Evolutionary conservation across 805 yeast species (phyloP).

Genomic region (Blastobotrys parvus): DNA sequence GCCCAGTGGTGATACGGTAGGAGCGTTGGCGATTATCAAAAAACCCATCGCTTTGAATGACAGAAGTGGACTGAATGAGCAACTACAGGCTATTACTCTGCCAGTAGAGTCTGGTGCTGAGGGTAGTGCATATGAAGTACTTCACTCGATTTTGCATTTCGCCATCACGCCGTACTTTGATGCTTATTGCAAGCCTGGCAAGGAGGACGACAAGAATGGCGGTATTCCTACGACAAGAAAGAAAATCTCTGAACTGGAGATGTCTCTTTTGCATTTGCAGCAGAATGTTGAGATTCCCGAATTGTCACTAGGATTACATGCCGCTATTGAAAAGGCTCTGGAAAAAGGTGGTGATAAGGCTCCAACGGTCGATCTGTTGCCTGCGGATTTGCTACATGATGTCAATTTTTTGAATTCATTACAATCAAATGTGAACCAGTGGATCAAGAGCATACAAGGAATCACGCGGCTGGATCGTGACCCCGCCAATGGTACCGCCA

Average conservation of each 20-base stretch:
- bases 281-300: slow-evolving; percentile 65
- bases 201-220: slow-evolving; percentile 8
- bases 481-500: slow-evolving; percentile 46
- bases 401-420: slow-evolving; percentile 53
- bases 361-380: slow-evolving; percentile 23
- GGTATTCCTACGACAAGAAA: slow-evolving; percentile 44
- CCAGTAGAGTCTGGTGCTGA: slow-evolving; percentile 21
- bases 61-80: slow-evolving; percentile 16
- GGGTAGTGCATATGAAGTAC: slow-evolving; percentile 35
- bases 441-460: slow-evolving; percentile 59
- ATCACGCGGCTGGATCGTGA: slow-evolving; percentile 47
- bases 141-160: slow-evolving; percentile 50
- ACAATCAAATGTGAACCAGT: slow-evolving; percentile 61
- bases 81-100: slow-evolving; percentile 31
- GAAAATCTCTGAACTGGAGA: slow-evolving; percentile 58
- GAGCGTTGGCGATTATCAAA: slow-evolving; percentile 21
- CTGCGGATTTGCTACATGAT: slow-evolving; percentile 38
- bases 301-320: slow-evolving; percentile 44
- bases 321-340: slow-evolving; percentile 34
- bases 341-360: slow-evolving; percentile 18
- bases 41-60: slow-evolving; percentile 12
- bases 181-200: slow-evolving; percentile 27
- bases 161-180: slow-evolving; percentile 71
- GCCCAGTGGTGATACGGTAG: slow-evolving; percentile 6
- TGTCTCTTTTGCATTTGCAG: slow-evolving; percentile 59